These are phyloP conservation scores for Kurtzmaniella quercitrusa DNA, from an alignment of 1,139 yeast species.

Conservation along the genomic window DNA sequence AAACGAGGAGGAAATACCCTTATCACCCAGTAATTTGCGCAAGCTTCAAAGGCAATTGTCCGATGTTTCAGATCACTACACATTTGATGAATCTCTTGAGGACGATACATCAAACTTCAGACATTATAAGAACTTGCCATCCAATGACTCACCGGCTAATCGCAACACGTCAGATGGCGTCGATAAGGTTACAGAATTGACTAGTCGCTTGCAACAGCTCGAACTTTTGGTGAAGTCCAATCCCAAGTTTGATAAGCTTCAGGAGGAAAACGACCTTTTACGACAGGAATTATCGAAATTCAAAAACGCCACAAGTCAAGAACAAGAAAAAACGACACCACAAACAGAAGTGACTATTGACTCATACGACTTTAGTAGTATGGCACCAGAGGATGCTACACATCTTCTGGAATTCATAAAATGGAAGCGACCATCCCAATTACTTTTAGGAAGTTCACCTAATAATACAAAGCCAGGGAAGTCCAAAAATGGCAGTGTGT, in stretches of 20 bases:
- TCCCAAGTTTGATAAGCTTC: slow-evolving; percentile 4
- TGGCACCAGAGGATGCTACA: slow-evolving; percentile 14
- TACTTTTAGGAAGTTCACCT: slow-evolving; percentile 18
- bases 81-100: slow-evolving; percentile 24
- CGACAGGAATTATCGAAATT: slow-evolving; percentile 10
- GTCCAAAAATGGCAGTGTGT: slow-evolving; percentile 1
- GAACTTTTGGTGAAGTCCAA: slow-evolving; percentile 15
- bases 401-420: slow-evolving; percentile 22
- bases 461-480: slow-evolving; percentile 4
- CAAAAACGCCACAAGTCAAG: slow-evolving; percentile 13
- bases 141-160: neutral
- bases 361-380: slow-evolving; percentile 20
- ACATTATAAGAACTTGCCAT: no score
- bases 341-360: slow-evolving; percentile 19
- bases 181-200: slow-evolving; percentile 8
- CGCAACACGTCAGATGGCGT: neutral
- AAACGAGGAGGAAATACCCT: neutral
- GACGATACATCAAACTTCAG: no score
- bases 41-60: slow-evolving; percentile 8
- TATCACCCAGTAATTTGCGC: slow-evolving; percentile 10
- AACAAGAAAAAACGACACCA: slow-evolving; percentile 13
- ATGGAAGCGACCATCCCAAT: slow-evolving; percentile 40
- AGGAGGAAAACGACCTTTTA: slow-evolving; percentile 1
- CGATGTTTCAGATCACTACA: slow-evolving; percentile 23
- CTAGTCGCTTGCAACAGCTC: slow-evolving; percentile 15